phyloP scores from a whole-genome alignment of 2,329 filamentous ascomycete species.

The Colletotrichum godetiae region DNA sequence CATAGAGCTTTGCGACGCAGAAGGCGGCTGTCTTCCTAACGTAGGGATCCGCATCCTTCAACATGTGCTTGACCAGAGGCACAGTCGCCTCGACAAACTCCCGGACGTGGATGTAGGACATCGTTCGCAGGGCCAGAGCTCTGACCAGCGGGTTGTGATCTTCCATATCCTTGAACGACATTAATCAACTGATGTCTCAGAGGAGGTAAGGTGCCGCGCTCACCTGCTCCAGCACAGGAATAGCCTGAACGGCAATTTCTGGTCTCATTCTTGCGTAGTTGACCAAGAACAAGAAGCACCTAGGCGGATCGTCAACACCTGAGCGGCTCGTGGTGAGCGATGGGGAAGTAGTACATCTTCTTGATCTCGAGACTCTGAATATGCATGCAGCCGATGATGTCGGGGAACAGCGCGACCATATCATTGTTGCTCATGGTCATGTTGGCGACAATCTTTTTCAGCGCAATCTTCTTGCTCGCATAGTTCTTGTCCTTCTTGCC shows the following conservation, averaged over 20 bases:
- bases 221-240: slow-evolving; percentile 87
- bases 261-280: slow-evolving; percentile 97
- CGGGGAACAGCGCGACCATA: slow-evolving; percentile 96
- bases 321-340: background rate
- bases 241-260: slow-evolving; percentile 91
- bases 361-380: slow-evolving; percentile 97
- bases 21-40: slow-evolving; percentile 97
- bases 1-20: slow-evolving; percentile 96
- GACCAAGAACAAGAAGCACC: slow-evolving; percentile 97
- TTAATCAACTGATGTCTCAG: slow-evolving; percentile 32
- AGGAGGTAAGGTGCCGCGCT: slow-evolving; percentile 39
- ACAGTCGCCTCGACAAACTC: slow-evolving; percentile 95
- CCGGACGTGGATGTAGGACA: slow-evolving; percentile 96
- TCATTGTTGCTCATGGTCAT: slow-evolving; percentile 99
- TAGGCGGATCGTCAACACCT: slow-evolving; percentile 49
- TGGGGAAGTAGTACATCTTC: slow-evolving; percentile 81
- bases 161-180: slow-evolving; percentile 80
- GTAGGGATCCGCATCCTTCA: slow-evolving; percentile 91
- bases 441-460: slow-evolving; percentile 99
- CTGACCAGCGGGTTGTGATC: slow-evolving; percentile 92
- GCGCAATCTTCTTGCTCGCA: slow-evolving; percentile 92
- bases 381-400: slow-evolving; percentile 95
- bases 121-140: slow-evolving; percentile 90
- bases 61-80: slow-evolving; percentile 82
- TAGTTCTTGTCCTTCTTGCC: slow-evolving; percentile 99